A percentile compares a stretch with the other conserved stretches of the same genome.
phyloP scores from a whole-genome alignment of 495 filamentous ascomycete genomes.

The Choiromyces venosus region DNA sequence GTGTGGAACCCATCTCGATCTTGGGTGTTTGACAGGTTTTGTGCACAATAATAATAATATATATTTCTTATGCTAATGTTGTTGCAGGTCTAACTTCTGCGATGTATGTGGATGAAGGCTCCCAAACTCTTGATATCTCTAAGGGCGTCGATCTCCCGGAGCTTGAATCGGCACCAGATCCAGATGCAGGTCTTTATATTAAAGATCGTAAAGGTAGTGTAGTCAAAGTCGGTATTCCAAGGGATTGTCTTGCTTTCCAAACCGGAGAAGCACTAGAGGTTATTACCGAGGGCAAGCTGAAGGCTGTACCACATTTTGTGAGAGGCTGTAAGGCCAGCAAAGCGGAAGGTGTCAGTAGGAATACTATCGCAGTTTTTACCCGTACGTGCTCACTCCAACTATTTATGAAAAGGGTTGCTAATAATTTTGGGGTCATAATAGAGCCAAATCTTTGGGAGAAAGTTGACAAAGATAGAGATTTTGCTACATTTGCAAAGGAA shows the following conservation, averaged over 20 bases:
- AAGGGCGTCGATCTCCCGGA: constrained; percentile 53
- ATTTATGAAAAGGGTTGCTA: constrained; percentile 6
- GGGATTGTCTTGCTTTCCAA: constrained; percentile 89
- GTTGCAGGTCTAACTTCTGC: constrained; percentile 76
- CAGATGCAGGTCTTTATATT: constrained; percentile 83
- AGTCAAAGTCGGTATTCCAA: constrained; percentile 82
- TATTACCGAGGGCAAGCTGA: constrained; percentile 82
- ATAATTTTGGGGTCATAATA: neutral
- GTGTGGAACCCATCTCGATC: constrained; percentile 92
- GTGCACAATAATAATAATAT: too few relatives aligned
- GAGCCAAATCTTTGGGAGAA: constrained; percentile 84
- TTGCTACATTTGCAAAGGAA: constrained; percentile 81
- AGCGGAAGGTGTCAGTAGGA: constrained; percentile 57
- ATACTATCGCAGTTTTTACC: constrained; percentile 94
- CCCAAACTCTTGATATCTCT: constrained; percentile 44
- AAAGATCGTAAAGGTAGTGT: constrained; percentile 69
- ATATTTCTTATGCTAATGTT: constrained; percentile 46
- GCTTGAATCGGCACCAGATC: constrained; percentile 67
- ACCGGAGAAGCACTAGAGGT: constrained; percentile 86
- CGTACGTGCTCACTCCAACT: constrained; percentile 42
- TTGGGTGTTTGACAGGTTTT: constrained; percentile 63
- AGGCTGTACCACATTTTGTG: constrained; percentile 95
- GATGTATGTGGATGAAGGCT: constrained; percentile 85
- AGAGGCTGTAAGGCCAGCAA: constrained; percentile 56
- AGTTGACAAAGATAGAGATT: constrained; percentile 69